A percentile compares a stretch with the other conserved stretches of the same genome.
These are phyloP conservation scores for Claviceps lovelessii DNA, from an alignment of 2,329 filamentous ascomycete genomes.

Conservation along the genomic window DNA sequence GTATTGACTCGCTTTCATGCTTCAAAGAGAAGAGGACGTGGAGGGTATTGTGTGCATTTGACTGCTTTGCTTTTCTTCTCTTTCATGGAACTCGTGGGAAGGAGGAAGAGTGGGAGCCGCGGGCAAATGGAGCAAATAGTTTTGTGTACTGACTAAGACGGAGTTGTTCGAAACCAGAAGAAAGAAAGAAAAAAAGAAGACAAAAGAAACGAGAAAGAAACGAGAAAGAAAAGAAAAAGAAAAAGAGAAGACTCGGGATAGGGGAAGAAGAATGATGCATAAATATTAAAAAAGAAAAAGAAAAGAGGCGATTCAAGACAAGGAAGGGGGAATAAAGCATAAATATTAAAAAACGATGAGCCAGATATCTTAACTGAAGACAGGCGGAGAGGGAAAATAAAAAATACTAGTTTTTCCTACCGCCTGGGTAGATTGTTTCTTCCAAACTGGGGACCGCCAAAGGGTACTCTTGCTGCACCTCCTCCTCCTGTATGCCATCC, in stretches of 20 bases:
- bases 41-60: neutral
- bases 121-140: neutral
- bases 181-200: neutral
- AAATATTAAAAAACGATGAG: neutral
- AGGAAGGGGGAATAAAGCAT: neutral
- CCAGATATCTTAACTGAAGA: neutral
- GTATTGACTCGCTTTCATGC: neutral
- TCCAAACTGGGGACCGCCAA: conserved; percentile 26
- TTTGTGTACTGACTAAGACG: neutral
- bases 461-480: neutral
- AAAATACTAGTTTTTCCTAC: conserved; percentile 11
- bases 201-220: neutral
- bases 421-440: conserved; percentile 33
- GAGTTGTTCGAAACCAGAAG: neutral
- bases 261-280: neutral
- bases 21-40: neutral
- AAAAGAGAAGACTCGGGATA: neutral
- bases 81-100: neutral
- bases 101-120: neutral
- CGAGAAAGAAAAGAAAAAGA: neutral
- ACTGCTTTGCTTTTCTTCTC: neutral
- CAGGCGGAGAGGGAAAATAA: neutral
- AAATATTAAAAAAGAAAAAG: neutral
- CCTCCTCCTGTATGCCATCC: conserved; percentile 34
- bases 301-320: neutral